Evolutionary conservation across 345 rosid genomes (phyloP), one percentile per base, ranked within the genome.

Genomic region (Durio zibethinus): DNA sequence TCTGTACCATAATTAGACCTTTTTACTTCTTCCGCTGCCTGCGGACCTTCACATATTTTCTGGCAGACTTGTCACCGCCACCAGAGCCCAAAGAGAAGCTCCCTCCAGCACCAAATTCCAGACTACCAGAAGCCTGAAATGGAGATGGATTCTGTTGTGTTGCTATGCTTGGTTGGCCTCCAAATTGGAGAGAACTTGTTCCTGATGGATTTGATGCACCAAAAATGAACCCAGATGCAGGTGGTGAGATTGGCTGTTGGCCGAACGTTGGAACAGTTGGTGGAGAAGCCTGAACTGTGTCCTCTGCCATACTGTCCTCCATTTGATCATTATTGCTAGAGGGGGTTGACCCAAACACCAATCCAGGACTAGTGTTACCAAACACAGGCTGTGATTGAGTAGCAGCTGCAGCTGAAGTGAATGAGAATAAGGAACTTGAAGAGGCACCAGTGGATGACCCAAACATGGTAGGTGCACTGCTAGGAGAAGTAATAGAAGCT

Each of bases 261-360:
- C 85, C 87, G 83, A 88, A 90, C 54, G 76, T 77, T 10, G 92
- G 74, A 74, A 57, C 83, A 20, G 89, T 10, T 15, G 90, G 78
- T 33, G 86, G 73, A 47, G 87, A 72, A 29, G 93, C 86, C 77
- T 85, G 97, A 64, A 90, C 84, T 7, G 90, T 86, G 88, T 97
- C 99, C 86, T 94, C 99, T 14, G 97, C 94, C 99, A 97, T 97
- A 83, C 95, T 91, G 83, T 97, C 98, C 84, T 96, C 99, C 94
- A 92, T 85, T 74, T 93, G 97, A 84, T 89, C 95, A 78, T 80
- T 89, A 84, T 83, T 93, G 59, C 82, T 78, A 3, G 90, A 50
- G 50, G 90, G 69, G 57, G 86, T 69, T 20, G 90, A 82, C 73
- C 84, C 86, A 81, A 91, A 91, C 23, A 83, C 9, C 70, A 86